Conservation (phyloP, 192 early-diverging fungal genomes). For the Pilobolus umbonatus region DNA sequence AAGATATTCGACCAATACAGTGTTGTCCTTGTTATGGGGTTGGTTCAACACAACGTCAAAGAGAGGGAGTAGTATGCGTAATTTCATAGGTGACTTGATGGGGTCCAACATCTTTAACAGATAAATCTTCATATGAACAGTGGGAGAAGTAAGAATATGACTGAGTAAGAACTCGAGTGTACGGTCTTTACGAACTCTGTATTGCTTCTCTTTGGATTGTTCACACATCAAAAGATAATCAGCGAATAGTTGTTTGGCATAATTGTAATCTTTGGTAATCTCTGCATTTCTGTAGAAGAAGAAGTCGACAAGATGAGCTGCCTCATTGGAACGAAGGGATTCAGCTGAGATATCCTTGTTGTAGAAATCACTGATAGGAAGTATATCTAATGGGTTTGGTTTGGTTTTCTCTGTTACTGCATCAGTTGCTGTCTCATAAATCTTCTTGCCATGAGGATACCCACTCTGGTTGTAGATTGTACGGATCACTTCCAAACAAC, state of each 20-base stretch:
- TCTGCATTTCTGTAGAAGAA: conserved; percentile 47
- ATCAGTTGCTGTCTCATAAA: conserved; percentile 17
- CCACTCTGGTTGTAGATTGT: conserved; percentile 40
- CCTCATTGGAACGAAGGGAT: conserved; percentile 38
- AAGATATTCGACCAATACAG: conserved; percentile 38
- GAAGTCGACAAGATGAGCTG: conserved; percentile 42
- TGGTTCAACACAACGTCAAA: conserved; percentile 46
- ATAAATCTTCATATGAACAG: conserved; percentile 37
- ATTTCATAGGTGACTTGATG: conserved; percentile 51
- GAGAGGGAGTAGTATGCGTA: conserved; percentile 57
- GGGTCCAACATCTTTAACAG: conserved; percentile 44
- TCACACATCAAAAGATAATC: conserved; percentile 16
- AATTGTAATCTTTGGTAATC: conserved; percentile 38
- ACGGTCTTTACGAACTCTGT: conserved; percentile 33
- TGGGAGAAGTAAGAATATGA: conserved; percentile 44
- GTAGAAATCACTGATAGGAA: conserved; percentile 40
- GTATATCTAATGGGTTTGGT: conserved; percentile 13
- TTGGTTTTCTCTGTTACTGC: conserved; percentile 43
- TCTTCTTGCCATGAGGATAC: conserved; percentile 26
- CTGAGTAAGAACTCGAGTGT: conserved; percentile 49
- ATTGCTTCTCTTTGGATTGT: conserved; percentile 13
- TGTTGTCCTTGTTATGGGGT: conserved; percentile 26
- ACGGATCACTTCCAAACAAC: conserved; percentile 50
- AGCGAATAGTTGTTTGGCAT: conserved; percentile 18
- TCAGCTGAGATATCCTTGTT: conserved; percentile 26